These are phyloP conservation scores for Quercus rubra DNA, from an alignment of 306 rosid genomes.

Conservation along the genomic window DNA sequence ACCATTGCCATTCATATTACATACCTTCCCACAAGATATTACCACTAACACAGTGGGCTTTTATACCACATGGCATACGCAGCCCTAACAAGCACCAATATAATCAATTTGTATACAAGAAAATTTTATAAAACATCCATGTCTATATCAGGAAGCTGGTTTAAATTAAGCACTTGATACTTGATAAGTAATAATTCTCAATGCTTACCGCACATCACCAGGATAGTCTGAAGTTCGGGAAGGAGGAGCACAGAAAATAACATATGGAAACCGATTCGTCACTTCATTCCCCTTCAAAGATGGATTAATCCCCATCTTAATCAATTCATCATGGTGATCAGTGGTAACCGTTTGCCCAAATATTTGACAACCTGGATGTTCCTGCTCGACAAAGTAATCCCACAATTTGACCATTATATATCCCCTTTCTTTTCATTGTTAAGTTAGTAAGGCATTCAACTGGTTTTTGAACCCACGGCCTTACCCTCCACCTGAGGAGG, in stretches of 20 bases:
- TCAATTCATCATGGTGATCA: constrained; percentile 80
- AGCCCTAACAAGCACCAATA: background rate
- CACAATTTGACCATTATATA: background rate
- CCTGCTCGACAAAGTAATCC: constrained; percentile 37
- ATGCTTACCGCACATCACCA: constrained; percentile 73
- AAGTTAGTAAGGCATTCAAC: too few species aligned
- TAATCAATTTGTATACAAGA: background rate
- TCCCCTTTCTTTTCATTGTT: too few species aligned
- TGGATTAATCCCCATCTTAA: constrained; percentile 61
- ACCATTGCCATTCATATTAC: background rate
- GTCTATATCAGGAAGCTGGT: background rate
- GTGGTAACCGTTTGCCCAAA: constrained; percentile 76
- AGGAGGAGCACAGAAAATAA: constrained; percentile 93
- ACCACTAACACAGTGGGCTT: background rate
- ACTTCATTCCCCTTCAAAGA: constrained; percentile 61
- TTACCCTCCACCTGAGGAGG: too few species aligned
- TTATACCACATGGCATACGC: background rate
- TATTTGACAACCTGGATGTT: constrained; percentile 65
- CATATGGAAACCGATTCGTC: constrained; percentile 53
- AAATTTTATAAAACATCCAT: background rate
- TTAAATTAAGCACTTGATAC: background rate
- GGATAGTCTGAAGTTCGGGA: constrained; percentile 58
- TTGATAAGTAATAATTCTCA: background rate
- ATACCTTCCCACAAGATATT: background rate
- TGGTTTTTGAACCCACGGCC: too few species aligned